These are phyloP conservation scores for Russula sp. DNA, from an alignment of 768 basidiomycete species.

Conservation along the genomic window DNA sequence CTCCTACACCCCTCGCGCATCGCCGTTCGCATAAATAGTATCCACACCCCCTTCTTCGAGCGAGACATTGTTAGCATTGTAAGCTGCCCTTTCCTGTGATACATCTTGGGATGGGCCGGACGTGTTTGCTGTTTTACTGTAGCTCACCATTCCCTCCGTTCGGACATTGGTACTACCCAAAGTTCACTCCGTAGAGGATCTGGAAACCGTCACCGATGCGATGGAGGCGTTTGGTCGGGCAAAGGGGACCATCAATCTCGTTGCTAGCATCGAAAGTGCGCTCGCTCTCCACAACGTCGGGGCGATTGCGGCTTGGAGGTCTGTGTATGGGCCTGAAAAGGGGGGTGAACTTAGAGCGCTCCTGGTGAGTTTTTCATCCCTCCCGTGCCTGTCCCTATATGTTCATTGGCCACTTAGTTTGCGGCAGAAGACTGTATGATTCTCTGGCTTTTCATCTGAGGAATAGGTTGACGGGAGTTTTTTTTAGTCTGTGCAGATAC, in stretches of 20 bases:
- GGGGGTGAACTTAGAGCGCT: slow-evolving; percentile 59
- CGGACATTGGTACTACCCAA: slow-evolving; percentile 80
- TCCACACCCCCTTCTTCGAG: slow-evolving; percentile 57
- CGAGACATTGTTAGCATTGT: slow-evolving; percentile 61
- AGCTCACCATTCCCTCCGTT: slow-evolving; percentile 46
- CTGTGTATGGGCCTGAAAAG: slow-evolving; percentile 35
- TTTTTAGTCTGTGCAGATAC: slow-evolving; percentile 82
- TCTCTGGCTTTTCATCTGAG: background rate
- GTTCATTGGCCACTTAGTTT: slow-evolving; percentile 47
- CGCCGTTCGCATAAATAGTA: slow-evolving; percentile 66
- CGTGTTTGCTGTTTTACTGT: slow-evolving; percentile 4
- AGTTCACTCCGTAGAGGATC: slow-evolving; percentile 61
- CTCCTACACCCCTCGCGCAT: slow-evolving; percentile 46
- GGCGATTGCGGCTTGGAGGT: slow-evolving; percentile 66
- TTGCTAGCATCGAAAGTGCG: slow-evolving; percentile 87
- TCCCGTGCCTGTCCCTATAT: background rate
- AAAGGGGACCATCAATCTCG: slow-evolving; percentile 43
- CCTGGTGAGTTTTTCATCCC: slow-evolving; percentile 40
- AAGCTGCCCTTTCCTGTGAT: slow-evolving; percentile 9
- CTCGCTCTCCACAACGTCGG: slow-evolving; percentile 58
- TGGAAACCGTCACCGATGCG: slow-evolving; percentile 52
- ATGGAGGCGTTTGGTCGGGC: slow-evolving; percentile 34
- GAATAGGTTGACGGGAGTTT: background rate
- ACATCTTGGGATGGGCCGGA: background rate
- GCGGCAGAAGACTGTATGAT: slow-evolving; percentile 87